Evolutionary conservation across 2,329 filamentous ascomycete genomes (phyloP), one percentile per base, ranked within the genome.

Genomic region (Pestalotiopsis sp.): DNA sequence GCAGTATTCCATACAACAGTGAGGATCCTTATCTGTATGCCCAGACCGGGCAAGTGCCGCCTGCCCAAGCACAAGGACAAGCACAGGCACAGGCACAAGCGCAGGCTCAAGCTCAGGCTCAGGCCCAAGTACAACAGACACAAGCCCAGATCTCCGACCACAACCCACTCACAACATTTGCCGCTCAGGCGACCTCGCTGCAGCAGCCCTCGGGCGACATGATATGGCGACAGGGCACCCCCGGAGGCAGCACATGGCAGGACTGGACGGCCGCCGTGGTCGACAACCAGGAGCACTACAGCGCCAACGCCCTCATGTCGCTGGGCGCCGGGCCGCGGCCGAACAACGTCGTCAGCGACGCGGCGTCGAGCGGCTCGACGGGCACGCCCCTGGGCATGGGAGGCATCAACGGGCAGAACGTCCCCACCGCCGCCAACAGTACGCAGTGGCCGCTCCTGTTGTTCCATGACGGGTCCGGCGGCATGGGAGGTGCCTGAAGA

Each of bases 181-280:
- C 75, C 45, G 69, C 75, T 58, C 76, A 77, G 57, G 72, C 76
- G 13, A 74, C 75, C 38, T 75, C 75, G 68, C 74, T 78, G 67
- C 70, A 75, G 57, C 75, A 75, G 58, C 75, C 72, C 7, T 73
- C 77, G 13, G 72, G 75, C 62, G 73, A 77, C 70, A 78, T 75
- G 76, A 73, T 75, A 17, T 72, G 75, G n/a, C 75, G 78, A 9
- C 65, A 72, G 12, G 66, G 65, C 79, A 76, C 76, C 45, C 73
- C 75, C 13, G 71, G 78, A 3, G 80, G 79, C 7, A 87, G 84
- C 69, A 80, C 84, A 0, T 89, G 86, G 86, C 82, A 86, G 17
- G 84, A 87, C 76, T 89, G 86, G 86, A 84, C 85, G 9, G 80
- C 82, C 0, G 84, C 85, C 66, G 83, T 88, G 36, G 81, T 83